Evolutionary conservation across 306 rosid species (phyloP).

Genomic region (Purshia tridentata): DNA sequence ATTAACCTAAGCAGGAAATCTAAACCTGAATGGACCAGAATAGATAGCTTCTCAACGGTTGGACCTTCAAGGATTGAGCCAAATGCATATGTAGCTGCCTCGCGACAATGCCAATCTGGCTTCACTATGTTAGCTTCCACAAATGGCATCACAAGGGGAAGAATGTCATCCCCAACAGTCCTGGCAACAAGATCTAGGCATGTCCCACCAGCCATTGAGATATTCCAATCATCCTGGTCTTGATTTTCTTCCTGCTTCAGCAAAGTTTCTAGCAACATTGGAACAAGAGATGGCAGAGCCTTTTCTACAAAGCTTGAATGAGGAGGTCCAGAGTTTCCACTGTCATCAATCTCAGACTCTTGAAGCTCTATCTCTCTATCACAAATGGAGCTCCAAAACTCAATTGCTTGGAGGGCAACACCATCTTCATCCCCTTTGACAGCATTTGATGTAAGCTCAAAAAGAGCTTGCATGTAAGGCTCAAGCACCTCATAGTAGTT

Average conservation of each 20-base stretch:
- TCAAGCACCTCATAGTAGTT: conserved; percentile 37
- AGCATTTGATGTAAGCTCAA: conserved; percentile 42
- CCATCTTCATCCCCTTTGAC: conserved; percentile 37
- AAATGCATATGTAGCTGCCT: conserved; percentile 40
- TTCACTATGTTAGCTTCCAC: conserved; percentile 37
- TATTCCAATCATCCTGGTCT: conserved; percentile 40
- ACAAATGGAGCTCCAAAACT: conserved; percentile 44
- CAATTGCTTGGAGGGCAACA: conserved; percentile 40
- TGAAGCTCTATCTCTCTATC: conserved; percentile 41
- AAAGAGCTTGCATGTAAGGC: conserved; percentile 36
- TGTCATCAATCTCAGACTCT: conserved; percentile 27
- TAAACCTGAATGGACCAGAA: conserved; percentile 31
- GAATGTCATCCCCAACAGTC: conserved; percentile 34
- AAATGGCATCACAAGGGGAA: conserved; percentile 44
- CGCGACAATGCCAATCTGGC: conserved; percentile 40
- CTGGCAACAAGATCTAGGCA: conserved; percentile 36
- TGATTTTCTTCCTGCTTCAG: conserved; percentile 42
- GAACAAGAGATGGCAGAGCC: conserved; percentile 32
- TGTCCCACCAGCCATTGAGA: conserved; percentile 46
- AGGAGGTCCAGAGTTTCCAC: conserved; percentile 26
- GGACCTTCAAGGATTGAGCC: conserved; percentile 45
- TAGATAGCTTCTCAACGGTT: conserved; percentile 22
- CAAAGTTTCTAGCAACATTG: conserved; percentile 37
- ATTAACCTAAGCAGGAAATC: conserved; percentile 30
- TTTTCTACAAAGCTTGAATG: conserved; percentile 36